Percentiles rank a stretch among this genome's conserved stretches.
Conservation (phyloP, 2,329 filamentous ascomycete genomes). For the Diaporthe batatas region DNA sequence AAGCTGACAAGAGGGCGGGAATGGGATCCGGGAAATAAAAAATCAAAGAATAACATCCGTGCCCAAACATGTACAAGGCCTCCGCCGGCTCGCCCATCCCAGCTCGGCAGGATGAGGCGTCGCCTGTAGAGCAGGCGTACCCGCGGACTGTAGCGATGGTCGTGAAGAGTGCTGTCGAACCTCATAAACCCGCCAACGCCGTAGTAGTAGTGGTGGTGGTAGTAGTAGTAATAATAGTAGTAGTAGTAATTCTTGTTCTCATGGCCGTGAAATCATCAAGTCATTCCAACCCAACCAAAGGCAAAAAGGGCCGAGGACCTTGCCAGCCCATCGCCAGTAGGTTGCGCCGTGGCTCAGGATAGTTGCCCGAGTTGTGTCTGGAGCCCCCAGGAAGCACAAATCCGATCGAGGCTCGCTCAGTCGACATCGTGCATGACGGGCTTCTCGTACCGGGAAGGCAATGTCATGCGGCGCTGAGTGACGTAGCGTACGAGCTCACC, state of each 20-base stretch:
- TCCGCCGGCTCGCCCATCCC: constrained; percentile 3
- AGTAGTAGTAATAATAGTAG: constrained; percentile 1
- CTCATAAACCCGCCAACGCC: constrained; percentile 42
- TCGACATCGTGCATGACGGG: constrained; percentile 34
- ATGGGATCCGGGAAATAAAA: background rate
- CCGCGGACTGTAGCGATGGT: constrained; percentile 30
- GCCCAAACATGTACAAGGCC: constrained; percentile 28
- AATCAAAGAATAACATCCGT: constrained; percentile 7
- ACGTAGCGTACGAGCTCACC: constrained; percentile 61
- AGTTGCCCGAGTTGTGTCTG: background rate
- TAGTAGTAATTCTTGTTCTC: constrained; percentile 38
- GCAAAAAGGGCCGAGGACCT: background rate
- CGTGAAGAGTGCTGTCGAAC: constrained; percentile 41
- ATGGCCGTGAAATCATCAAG: constrained; percentile 43
- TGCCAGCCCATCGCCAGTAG: background rate
- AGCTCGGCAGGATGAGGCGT: constrained; percentile 7
- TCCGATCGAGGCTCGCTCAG: background rate
- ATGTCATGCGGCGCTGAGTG: constrained; percentile 57
- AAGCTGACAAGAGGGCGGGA: constrained; percentile 22
- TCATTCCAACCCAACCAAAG: constrained; percentile 32
- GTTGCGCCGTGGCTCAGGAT: constrained; percentile 8
- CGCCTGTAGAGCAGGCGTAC: constrained; percentile 19
- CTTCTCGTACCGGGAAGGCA: constrained; percentile 44
- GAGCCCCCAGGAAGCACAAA: background rate
- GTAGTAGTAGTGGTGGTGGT: constrained; percentile 26